phyloP scores from a whole-genome alignment of 805 yeast species.

The Lipomyces orientalis region DNA sequence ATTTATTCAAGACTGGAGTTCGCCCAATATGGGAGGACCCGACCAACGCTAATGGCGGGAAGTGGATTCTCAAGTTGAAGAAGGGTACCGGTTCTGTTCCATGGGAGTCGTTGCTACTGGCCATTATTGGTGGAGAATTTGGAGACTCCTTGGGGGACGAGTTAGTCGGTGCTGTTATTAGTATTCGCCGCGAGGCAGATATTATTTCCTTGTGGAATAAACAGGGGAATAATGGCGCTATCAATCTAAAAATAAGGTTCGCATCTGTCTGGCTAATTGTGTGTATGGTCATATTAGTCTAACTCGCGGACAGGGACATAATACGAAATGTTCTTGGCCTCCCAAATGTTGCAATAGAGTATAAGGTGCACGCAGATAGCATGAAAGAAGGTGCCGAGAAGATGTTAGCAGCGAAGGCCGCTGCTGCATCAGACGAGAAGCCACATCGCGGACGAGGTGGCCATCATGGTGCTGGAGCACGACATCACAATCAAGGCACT shows the following conservation, averaged over 20 bases:
- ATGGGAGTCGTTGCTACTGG: conserved; percentile 56
- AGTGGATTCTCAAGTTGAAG: conserved; percentile 82
- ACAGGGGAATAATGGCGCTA: conserved; percentile 44
- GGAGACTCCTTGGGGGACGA: conserved; percentile 50
- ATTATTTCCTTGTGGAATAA: conserved; percentile 68
- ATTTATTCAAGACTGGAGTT: conserved; percentile 89
- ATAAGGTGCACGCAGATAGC: conserved; percentile 44
- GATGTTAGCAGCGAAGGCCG: conserved; percentile 21
- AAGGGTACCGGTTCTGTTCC: conserved; percentile 49
- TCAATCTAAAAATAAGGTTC: conserved; percentile 36
- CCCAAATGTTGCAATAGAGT: conserved; percentile 37
- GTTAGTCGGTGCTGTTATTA: conserved; percentile 64
- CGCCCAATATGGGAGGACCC: conserved; percentile 99
- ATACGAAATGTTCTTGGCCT: conserved; percentile 35
- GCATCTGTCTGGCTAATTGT: neutral
- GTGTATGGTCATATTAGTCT: neutral
- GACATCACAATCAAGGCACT: neutral
- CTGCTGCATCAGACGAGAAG: conserved; percentile 21
- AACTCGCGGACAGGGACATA: conserved; percentile 25
- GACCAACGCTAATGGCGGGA: conserved; percentile 87
- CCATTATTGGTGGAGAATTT: conserved; percentile 53
- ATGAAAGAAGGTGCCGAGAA: conserved; percentile 40
- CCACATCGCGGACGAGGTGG: conserved; percentile 19
- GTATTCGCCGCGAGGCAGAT: conserved; percentile 61
- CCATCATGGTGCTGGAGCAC: conserved; percentile 7